A percentile compares a stretch with the other conserved stretches of the same genome.
These are phyloP conservation scores for Mucor indicus DNA, from an alignment of 371 early-diverging fungal genomes.

Conservation along the genomic window DNA sequence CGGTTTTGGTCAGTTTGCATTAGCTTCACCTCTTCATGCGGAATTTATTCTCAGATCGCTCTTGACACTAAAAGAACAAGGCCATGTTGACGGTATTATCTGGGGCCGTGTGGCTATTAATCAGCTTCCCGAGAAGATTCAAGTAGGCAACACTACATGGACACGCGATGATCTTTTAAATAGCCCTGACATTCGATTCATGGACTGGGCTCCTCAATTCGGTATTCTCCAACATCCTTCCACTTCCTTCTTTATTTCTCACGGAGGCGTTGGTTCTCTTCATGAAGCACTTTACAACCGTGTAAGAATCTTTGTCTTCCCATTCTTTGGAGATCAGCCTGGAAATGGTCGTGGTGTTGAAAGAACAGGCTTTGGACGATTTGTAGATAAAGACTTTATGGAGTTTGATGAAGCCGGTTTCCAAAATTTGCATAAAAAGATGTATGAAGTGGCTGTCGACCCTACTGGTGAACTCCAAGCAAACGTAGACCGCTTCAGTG, in stretches of 20 bases:
- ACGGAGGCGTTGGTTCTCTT: slow-evolving; percentile 35
- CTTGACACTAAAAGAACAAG: slow-evolving; percentile 5
- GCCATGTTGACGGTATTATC: slow-evolving; percentile 27
- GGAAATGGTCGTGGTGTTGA: slow-evolving; percentile 6
- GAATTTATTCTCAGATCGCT: slow-evolving; percentile 17
- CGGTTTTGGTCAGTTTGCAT: slow-evolving; percentile 32
- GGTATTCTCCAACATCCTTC: slow-evolving; percentile 35
- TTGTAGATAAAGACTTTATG: neutral
- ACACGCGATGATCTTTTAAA: neutral
- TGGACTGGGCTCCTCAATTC: slow-evolving; percentile 35
- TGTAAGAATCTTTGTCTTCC: slow-evolving; percentile 25
- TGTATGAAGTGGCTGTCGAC: slow-evolving; percentile 1
- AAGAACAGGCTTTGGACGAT: neutral
- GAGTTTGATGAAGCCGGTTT: neutral
- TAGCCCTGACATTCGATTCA: slow-evolving; percentile 2
- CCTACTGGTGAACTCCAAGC: neutral
- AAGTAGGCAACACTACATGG: neutral
- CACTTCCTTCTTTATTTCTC: slow-evolving; percentile 28
- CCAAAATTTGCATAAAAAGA: neutral
- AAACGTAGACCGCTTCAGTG: slow-evolving; percentile 8
- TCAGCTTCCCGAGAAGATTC: neutral
- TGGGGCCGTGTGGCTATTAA: slow-evolving; percentile 18
- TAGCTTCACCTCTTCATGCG: slow-evolving; percentile 1
- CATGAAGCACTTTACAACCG: slow-evolving; percentile 30
- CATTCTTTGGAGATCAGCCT: slow-evolving; percentile 41